A percentile compares a stretch with the other conserved stretches of the same genome.
phyloP scores from a whole-genome alignment of 2,329 filamentous ascomycete genomes.

The Pseudogymnoascus sp. region DNA sequence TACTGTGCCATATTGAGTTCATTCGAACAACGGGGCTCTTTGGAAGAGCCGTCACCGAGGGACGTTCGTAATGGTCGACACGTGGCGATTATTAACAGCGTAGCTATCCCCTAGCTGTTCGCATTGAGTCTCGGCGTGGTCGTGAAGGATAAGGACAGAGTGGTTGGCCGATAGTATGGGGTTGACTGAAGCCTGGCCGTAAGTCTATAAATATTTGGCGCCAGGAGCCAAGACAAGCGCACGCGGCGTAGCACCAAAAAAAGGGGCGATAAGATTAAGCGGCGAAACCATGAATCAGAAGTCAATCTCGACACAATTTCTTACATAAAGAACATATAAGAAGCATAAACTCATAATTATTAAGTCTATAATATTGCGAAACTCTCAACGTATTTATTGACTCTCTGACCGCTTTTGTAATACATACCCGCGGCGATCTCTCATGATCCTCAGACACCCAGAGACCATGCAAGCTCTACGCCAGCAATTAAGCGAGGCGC shows the following conservation, averaged over 20 bases:
- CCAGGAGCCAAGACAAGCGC: background rate
- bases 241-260: background rate
- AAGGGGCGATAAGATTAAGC: conserved; percentile 5
- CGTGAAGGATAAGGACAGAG: background rate
- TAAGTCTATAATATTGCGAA: background rate
- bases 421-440: background rate
- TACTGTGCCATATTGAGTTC: conserved; percentile 12
- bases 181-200: background rate
- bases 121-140: background rate
- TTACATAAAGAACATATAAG: background rate
- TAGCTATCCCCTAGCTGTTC: conserved; percentile 1
- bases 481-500: background rate
- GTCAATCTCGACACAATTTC: background rate
- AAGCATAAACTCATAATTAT: background rate
- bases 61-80: background rate
- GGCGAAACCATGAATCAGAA: background rate
- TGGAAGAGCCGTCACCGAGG: background rate
- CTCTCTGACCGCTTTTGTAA: background rate
- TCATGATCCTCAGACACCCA: background rate
- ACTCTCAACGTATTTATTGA: background rate
- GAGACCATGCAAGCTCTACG: background rate
- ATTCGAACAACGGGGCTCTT: background rate
- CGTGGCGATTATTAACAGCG: background rate
- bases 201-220: background rate
- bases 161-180: background rate